phyloP scores from a whole-genome alignment of 2,329 filamentous ascomycete genomes.

The Aspergillus fischeri region DNA sequence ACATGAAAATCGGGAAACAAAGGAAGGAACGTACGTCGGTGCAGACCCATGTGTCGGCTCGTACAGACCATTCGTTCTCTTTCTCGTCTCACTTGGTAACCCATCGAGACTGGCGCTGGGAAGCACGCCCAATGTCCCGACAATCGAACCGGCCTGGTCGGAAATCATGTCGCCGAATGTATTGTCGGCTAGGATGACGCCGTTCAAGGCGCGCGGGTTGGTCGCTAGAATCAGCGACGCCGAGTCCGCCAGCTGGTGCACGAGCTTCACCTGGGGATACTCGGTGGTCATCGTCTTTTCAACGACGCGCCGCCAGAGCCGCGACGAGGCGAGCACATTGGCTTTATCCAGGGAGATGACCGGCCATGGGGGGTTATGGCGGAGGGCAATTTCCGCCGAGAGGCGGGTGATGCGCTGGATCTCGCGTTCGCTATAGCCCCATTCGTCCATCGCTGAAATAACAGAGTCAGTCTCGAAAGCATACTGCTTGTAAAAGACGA shows the following conservation, averaged over 20 bases:
- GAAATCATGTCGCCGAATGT: constrained; percentile 90
- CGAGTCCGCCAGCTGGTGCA: constrained; percentile 85
- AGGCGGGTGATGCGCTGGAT: constrained; percentile 78
- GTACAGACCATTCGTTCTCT: constrained; percentile 80
- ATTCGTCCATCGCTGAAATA: constrained; percentile 60
- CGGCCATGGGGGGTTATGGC: constrained; percentile 64
- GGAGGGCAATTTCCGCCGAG: constrained; percentile 71
- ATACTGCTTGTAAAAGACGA: constrained; percentile 34
- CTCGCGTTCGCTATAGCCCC: constrained; percentile 77
- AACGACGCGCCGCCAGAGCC: constrained; percentile 81
- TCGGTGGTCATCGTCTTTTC: constrained; percentile 74
- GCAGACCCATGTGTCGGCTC: constrained; percentile 77
- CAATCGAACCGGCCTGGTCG: constrained; percentile 86
- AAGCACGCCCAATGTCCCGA: constrained; percentile 77
- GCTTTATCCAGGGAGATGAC: constrained; percentile 89
- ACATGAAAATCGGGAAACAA: not conserved
- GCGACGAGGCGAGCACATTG: constrained; percentile 81
- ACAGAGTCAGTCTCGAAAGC: not conserved
- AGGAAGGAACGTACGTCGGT: constrained; percentile 27
- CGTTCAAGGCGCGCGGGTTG: constrained; percentile 78
- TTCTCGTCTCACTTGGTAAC: constrained; percentile 69
- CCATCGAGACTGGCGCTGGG: constrained; percentile 81
- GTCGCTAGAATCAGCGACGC: constrained; percentile 92
- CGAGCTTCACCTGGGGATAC: constrained; percentile 75
- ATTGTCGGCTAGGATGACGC: constrained; percentile 83